phyloP scores from a whole-genome alignment of 140 eudicot genomes.

The Stevia rebaudiana region DNA sequence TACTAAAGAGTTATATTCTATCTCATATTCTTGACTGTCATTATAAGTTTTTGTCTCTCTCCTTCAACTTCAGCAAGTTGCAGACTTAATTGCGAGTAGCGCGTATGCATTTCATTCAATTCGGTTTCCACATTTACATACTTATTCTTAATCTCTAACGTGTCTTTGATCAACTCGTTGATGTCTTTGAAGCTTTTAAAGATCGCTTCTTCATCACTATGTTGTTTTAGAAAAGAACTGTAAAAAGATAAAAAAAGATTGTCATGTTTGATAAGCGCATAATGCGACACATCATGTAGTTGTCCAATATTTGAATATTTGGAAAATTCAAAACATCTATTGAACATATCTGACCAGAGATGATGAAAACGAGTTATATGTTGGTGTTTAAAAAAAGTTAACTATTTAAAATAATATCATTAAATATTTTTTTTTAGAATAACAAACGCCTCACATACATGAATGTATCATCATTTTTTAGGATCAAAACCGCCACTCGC shows the following conservation, averaged over 20 bases:
- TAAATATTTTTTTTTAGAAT: too few relatives aligned
- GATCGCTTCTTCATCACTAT: conserved; percentile 71
- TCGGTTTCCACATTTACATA: conserved; percentile 60
- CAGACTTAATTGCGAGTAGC: conserved; percentile 84
- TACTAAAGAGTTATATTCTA: conserved; percentile 41
- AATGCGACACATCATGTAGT: too few relatives aligned
- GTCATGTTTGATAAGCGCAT: not conserved
- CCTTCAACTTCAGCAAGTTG: conserved; percentile 99
- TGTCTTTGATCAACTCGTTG: conserved; percentile 76
- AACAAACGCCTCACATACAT: too few relatives aligned
- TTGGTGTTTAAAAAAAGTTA: too few relatives aligned
- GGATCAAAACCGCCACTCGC: too few relatives aligned
- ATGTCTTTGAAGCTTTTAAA: conserved; percentile 87
- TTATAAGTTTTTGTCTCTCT: conserved; percentile 80
- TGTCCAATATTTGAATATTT: too few relatives aligned
- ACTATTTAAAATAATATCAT: too few relatives aligned
- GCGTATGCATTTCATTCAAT: conserved; percentile 76
- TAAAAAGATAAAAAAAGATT: conserved; percentile 11
- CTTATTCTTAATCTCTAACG: conserved; percentile 65
- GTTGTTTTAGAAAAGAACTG: conserved; percentile 92
- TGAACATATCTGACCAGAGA: too few relatives aligned
- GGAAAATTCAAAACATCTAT: too few relatives aligned
- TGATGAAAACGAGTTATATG: too few relatives aligned
- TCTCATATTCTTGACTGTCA: conserved; percentile 63
- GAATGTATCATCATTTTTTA: too few relatives aligned